Evolutionary conservation across 768 basidiomycete species (phyloP).

Genomic region (Butyriboletus loyo): DNA sequence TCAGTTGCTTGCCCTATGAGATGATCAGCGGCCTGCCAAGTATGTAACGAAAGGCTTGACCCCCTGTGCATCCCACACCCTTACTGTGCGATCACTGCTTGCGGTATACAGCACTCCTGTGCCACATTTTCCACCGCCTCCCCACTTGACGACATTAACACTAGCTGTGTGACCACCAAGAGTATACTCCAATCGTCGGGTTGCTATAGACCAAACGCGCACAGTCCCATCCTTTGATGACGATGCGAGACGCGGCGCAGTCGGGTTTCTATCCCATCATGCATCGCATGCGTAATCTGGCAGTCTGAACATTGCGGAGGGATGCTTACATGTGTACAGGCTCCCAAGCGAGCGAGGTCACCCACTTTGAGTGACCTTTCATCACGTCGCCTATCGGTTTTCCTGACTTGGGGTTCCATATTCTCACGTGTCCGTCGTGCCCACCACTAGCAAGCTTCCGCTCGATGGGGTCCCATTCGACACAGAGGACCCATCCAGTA

Average conservation of each 20-base stretch:
- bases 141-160: conserved; percentile 96
- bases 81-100: conserved; percentile 89
- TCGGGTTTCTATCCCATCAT: conserved; percentile 55
- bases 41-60: conserved; percentile 39
- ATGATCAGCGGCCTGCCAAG: conserved; percentile 2
- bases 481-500: conserved; percentile 93
- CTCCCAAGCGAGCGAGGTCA: conserved; percentile 94
- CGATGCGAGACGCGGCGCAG: conserved; percentile 82
- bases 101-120: conserved; percentile 89
- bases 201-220: conserved; percentile 84
- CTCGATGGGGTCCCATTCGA: conserved; percentile 96
- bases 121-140: conserved; percentile 68
- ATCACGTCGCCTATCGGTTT: conserved; percentile 85
- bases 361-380: conserved; percentile 95
- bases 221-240: conserved; percentile 97
- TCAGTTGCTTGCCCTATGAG: conserved; percentile 74
- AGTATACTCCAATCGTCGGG: conserved; percentile 71
- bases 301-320: background rate
- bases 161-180: conserved; percentile 92
- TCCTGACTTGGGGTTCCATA: conserved; percentile 95
- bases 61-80: conserved; percentile 87
- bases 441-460: conserved; percentile 89
- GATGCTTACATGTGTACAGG: conserved; percentile 81
- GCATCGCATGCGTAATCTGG: conserved; percentile 4
- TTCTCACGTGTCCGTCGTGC: conserved; percentile 86